Percentiles rank a stretch among this genome's conserved stretches.
These are phyloP conservation scores for Penicillium italicum DNA, from an alignment of 2,329 filamentous ascomycete species.

Conservation along the genomic window DNA sequence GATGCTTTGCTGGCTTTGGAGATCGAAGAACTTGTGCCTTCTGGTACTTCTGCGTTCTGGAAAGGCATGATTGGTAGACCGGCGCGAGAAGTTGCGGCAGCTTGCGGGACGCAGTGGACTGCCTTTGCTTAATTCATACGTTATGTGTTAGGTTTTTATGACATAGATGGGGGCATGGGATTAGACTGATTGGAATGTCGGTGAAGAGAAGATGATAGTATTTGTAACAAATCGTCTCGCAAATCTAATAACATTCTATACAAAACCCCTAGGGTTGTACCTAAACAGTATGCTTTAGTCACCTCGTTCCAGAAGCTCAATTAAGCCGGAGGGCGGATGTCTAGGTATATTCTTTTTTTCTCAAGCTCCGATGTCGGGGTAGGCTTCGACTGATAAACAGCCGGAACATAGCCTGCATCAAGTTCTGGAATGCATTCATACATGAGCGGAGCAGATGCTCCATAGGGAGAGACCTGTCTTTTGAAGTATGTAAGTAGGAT, in stretches of 20 bases:
- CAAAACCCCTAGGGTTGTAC: background rate
- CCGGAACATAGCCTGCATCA: background rate
- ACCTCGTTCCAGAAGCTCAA: background rate
- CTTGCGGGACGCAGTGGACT: conserved; percentile 14
- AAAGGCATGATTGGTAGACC: conserved; percentile 21
- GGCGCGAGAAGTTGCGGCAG: conserved; percentile 11
- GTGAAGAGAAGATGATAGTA: background rate
- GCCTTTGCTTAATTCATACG: background rate
- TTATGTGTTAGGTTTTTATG: background rate
- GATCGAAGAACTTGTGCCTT: conserved; percentile 25
- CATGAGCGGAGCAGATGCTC: no score
- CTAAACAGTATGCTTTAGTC: background rate
- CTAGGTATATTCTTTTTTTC: background rate
- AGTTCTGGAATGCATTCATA: background rate
- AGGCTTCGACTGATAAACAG: background rate
- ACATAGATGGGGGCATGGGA: background rate
- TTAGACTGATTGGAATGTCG: background rate
- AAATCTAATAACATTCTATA: background rate
- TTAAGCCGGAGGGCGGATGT: background rate
- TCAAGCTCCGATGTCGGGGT: background rate
- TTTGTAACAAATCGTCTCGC: background rate
- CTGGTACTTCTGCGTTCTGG: conserved; percentile 26
- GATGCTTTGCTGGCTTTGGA: conserved; percentile 24
- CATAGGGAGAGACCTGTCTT: no score
- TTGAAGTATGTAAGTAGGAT: no score